These are phyloP conservation scores for Globisporangium mamillatum DNA, from an alignment of 352 stramenopile species.

Conservation along the genomic window DNA sequence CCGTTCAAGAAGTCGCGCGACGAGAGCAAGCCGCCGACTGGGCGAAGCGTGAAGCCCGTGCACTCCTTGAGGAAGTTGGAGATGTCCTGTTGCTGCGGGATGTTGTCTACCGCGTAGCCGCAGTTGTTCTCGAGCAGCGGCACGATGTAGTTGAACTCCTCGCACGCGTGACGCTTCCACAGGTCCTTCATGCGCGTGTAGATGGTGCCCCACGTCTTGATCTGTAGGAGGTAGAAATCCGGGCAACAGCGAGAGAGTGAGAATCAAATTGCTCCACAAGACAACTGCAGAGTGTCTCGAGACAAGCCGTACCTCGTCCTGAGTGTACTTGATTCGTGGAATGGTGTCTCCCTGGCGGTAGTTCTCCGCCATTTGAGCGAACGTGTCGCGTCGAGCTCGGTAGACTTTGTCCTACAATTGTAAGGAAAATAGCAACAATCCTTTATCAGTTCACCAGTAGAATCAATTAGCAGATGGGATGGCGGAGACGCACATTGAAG, in stretches of 20 bases:
- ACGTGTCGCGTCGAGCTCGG: constrained; percentile 79
- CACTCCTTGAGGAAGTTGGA: constrained; percentile 92
- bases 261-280: background rate
- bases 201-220: constrained; percentile 89
- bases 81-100: constrained; percentile 94
- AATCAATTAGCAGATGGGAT: background rate
- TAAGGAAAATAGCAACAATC: background rate
- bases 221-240: constrained; percentile 20
- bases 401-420: constrained; percentile 82
- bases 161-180: constrained; percentile 94
- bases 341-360: constrained; percentile 92
- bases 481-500: constrained; percentile 75
- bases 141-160: constrained; percentile 96
- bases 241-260: background rate
- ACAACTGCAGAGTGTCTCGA: background rate
- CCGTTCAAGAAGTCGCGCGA: constrained; percentile 97
- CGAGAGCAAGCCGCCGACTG: constrained; percentile 94
- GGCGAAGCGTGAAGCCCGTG: constrained; percentile 91
- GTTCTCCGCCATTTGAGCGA: constrained; percentile 87
- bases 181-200: constrained; percentile 94
- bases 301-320: constrained; percentile 79
- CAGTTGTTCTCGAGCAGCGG: constrained; percentile 93
- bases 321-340: constrained; percentile 92
- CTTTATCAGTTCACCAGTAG: background rate
- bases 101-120: constrained; percentile 92